Conservation (phyloP, 2,329 filamentous ascomycete species). For the Xylariomycetidae sp. region DNA sequence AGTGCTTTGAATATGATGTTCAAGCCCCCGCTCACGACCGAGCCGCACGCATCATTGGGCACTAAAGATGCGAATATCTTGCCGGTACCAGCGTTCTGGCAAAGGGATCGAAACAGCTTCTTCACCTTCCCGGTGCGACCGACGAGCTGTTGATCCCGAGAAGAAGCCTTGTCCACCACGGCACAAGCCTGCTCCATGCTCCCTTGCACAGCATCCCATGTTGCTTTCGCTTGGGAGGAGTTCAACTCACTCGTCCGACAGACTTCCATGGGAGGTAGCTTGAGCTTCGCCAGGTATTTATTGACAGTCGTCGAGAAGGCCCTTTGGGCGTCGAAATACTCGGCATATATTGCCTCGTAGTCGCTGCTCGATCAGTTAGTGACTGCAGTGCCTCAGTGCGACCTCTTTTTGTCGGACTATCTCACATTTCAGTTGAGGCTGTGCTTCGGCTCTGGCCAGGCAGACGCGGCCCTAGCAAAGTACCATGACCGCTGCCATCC, state of each 20-base stretch:
- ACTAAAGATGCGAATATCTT: constrained; percentile 1
- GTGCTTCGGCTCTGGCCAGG: background rate
- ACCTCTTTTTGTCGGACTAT: background rate
- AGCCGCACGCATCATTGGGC: constrained; percentile 3
- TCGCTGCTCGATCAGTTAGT: background rate
- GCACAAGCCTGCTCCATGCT: constrained; percentile 3
- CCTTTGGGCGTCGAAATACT: constrained; percentile 2
- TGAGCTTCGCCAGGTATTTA: constrained; percentile 3
- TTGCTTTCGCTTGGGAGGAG: too few species aligned
- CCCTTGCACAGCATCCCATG: background rate
- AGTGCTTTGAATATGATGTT: constrained; percentile 5
- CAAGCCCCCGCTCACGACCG: constrained; percentile 3
- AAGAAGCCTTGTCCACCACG: constrained; percentile 1
- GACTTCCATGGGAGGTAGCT: background rate
- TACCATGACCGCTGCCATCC: background rate
- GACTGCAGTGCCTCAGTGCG: background rate
- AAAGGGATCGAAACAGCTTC: constrained; percentile 2
- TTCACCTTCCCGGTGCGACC: constrained; percentile 1
- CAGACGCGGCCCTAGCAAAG: background rate
- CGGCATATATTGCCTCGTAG: constrained; percentile 2
- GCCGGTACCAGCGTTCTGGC: constrained; percentile 4
- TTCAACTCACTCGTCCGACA: background rate
- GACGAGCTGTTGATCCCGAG: background rate
- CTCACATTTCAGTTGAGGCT: constrained; percentile 1
- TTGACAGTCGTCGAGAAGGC: constrained; percentile 2